These are phyloP conservation scores for Candida maltosa DNA, from an alignment of 805 yeast genomes.

Conservation along the genomic window DNA sequence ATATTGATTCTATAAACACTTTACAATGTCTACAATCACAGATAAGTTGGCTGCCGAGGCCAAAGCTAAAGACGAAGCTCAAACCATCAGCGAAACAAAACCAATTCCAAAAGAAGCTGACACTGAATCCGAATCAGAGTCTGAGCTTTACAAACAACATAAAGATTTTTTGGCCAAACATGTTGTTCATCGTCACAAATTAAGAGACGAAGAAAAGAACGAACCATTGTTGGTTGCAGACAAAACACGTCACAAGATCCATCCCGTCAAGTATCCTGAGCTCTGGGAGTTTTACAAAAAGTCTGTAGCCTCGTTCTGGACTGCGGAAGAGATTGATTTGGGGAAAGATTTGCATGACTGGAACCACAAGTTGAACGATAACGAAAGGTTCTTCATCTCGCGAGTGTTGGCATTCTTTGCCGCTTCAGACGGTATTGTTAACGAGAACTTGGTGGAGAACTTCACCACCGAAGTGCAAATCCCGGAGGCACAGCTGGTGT, in stretches of 20 bases:
- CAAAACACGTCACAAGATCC: slow-evolving; percentile 83
- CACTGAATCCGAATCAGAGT: no score
- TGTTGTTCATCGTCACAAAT: slow-evolving; percentile 65
- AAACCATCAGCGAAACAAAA: slow-evolving; percentile 12
- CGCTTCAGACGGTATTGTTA: slow-evolving; percentile 97
- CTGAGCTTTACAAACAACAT: no score
- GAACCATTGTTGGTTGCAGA: slow-evolving; percentile 89
- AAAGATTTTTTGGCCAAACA: slow-evolving; percentile 56
- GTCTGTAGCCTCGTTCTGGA: slow-evolving; percentile 99
- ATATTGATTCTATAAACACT: no score
- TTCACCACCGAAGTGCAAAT: slow-evolving; percentile 95
- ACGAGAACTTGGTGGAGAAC: slow-evolving; percentile 95
- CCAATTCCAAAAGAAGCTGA: slow-evolving; percentile 11
- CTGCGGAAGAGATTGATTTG: slow-evolving; percentile 97
- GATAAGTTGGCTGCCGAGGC: slow-evolving; percentile 43
- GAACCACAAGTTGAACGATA: slow-evolving; percentile 84
- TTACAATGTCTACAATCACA: no score
- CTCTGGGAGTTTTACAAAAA: slow-evolving; percentile 98
- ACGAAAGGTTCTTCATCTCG: slow-evolving; percentile 89
- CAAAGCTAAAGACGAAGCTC: slow-evolving; percentile 28
- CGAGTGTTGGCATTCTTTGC: slow-evolving; percentile 96
- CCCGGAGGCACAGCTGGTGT: slow-evolving; percentile 97
- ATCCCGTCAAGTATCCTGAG: slow-evolving; percentile 96
- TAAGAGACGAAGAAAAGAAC: slow-evolving; percentile 74
- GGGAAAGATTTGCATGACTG: slow-evolving; percentile 90